Base-by-base conservation (phyloP, 257 asterid genomes). In the Jacaranda copaia region DNA sequence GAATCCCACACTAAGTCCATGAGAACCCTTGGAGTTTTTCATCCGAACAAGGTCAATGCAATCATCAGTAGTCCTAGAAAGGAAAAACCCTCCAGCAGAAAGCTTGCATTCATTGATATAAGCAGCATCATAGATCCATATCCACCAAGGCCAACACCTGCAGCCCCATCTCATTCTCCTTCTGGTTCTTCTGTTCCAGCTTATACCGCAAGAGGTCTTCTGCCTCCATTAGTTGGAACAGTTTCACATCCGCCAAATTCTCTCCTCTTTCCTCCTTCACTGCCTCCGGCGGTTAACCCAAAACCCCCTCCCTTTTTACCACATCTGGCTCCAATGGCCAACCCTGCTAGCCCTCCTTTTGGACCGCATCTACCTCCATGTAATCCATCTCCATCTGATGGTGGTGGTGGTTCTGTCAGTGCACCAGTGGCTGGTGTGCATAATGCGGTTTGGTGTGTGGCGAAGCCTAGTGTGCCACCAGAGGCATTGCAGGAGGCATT, bases 391-490 rank as follows among this genome's bases (percentile, higher is more conserved):
- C 32, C 97, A 38, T 66, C 90, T 0, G 32, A 25, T 25, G 77
- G 43, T 12, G 80, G 83, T 9, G 82, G 83, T 15, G 84, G 81
- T 16, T 25, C 64, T 16, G 85, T 36, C 38, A 84, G 80, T 3
- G 79, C 89, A 63, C 88, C 96, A 3, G 81, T 19, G 8, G 74
- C 45, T 8, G 79, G 74, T 64, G 81, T 45, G 63, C 85, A 68
- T 32, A 53, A 84, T 35, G 96, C 88, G 53, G 39, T 85, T 35
- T 92, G 98, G 98, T 93, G 99, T 64, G 99, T 95, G 84, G 99
- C 99, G 15, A 95, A 93, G 84, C 98, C 98, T 9, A 93, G 87
- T 59, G 99, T 95, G 60, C 98, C 98, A 20, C 56, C 89, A 6
- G 98, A 88, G 88, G 83, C 96, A 3, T 77, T 95, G 86, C 97